Evolutionary conservation across 2,329 filamentous ascomycete genomes (phyloP).

Genomic region (Exophiala sp.): DNA sequence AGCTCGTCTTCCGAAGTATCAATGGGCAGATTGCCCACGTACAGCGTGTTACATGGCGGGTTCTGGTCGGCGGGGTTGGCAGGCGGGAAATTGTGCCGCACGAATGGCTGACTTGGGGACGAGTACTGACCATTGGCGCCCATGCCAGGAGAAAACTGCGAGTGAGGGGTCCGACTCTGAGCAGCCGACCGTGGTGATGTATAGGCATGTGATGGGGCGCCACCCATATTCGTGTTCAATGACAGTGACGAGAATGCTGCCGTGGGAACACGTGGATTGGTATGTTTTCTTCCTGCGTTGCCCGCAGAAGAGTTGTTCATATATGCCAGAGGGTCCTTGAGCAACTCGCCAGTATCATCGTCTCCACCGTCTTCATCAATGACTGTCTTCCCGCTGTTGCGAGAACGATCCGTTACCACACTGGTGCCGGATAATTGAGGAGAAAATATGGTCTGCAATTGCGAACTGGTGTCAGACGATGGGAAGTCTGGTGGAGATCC

Average conservation of each 20-base stretch:
- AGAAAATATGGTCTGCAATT: slow-evolving; percentile 57
- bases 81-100: slow-evolving; percentile 71
- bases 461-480: slow-evolving; percentile 47
- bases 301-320: slow-evolving; percentile 64
- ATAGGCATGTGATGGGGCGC: slow-evolving; percentile 39
- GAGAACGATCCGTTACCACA: slow-evolving; percentile 46
- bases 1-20: slow-evolving; percentile 94
- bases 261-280: slow-evolving; percentile 68
- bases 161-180: slow-evolving; percentile 50
- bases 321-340: slow-evolving; percentile 62
- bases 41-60: slow-evolving; percentile 94
- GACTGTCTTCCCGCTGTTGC: slow-evolving; percentile 58
- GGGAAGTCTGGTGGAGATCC: slow-evolving; percentile 49
- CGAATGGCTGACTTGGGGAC: slow-evolving; percentile 55
- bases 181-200: slow-evolving; percentile 48
- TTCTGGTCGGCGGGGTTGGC: slow-evolving; percentile 95
- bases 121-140: slow-evolving; percentile 53
- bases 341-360: slow-evolving; percentile 60
- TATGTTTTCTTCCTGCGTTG: slow-evolving; percentile 57
- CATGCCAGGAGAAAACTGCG: slow-evolving; percentile 57
- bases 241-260: slow-evolving; percentile 67
- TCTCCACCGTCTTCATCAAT: slow-evolving; percentile 60
- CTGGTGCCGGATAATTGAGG: slow-evolving; percentile 58
- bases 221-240: slow-evolving; percentile 62
- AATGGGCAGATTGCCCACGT: slow-evolving; percentile 92